phyloP scores from a whole-genome alignment of 176 grass and related monocot species.

The Rhynchospora pubera region DNA sequence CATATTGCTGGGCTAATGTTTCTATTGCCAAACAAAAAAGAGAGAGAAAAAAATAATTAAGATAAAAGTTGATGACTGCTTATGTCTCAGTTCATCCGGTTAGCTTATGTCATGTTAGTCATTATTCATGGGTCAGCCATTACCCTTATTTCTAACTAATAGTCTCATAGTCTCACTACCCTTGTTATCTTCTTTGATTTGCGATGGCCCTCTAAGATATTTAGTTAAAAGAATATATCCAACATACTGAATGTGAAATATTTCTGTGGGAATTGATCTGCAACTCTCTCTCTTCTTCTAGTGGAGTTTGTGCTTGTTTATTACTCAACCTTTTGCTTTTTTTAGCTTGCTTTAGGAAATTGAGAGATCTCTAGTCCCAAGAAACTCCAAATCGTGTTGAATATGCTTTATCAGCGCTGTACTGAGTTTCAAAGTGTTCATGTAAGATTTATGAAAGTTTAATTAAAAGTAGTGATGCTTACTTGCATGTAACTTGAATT shows the following conservation, averaged over 20 bases:
- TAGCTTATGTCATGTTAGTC: neutral
- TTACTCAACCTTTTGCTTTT: too few relatives aligned
- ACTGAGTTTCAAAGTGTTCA: neutral
- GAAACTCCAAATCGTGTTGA: too few relatives aligned
- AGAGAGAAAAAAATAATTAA: neutral
- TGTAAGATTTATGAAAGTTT: neutral
- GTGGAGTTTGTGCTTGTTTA: too few relatives aligned
- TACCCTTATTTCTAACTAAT: neutral
- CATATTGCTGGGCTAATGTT: neutral
- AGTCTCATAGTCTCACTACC: neutral
- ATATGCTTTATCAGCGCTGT: neutral
- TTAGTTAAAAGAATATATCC: neutral
- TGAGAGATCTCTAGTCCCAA: too few relatives aligned
- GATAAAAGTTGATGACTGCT: neutral
- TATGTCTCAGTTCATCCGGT: neutral
- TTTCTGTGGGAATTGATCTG: neutral
- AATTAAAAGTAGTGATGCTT: constrained; percentile 1
- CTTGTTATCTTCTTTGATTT: neutral
- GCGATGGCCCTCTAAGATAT: neutral
- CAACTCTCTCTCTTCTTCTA: neutral
- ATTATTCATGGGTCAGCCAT: neutral
- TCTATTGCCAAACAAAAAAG: neutral
- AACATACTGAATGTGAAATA: neutral
- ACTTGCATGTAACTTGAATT: constrained; percentile 18
- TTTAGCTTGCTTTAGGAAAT: too few relatives aligned